Evolutionary conservation across 768 basidiomycete species (phyloP).

Genomic region (Rhizopogon rudus): DNA sequence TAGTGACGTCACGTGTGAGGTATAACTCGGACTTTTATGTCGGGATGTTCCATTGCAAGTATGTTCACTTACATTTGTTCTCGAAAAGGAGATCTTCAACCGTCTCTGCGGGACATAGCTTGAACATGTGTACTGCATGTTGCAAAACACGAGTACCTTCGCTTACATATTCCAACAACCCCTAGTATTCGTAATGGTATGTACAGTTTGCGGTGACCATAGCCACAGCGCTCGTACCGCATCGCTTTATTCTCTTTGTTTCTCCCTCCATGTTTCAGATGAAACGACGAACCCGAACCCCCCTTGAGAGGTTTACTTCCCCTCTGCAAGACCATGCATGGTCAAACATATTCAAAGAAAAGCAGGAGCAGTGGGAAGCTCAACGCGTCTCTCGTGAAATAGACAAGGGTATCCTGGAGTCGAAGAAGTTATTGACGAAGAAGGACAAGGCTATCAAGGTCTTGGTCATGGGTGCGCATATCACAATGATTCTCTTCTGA

Average conservation of each 20-base stretch:
- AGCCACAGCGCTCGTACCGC: background rate
- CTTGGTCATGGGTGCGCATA: constrained; percentile 18
- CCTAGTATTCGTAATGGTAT: too few relatives aligned
- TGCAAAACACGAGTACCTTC: too few relatives aligned
- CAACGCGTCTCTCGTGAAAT: constrained; percentile 19
- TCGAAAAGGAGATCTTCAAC: too few relatives aligned
- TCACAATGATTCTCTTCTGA: fast-evolving
- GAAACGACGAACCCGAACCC: background rate
- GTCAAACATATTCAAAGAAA: constrained; percentile 8
- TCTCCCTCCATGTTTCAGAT: background rate
- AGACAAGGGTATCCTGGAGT: constrained; percentile 24
- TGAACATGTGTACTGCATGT: too few relatives aligned
- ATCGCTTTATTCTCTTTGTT: background rate
- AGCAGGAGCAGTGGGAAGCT: constrained; percentile 16
- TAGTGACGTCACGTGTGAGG: too few relatives aligned
- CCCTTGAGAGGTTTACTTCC: background rate
- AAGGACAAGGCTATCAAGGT: constrained; percentile 25
- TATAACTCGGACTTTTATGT: too few relatives aligned
- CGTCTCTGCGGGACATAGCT: too few relatives aligned
- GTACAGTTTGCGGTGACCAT: too few relatives aligned
- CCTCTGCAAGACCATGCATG: constrained; percentile 13
- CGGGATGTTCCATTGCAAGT: too few relatives aligned
- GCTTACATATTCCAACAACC: too few relatives aligned
- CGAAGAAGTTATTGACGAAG: constrained; percentile 15
- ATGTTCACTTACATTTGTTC: too few relatives aligned